A percentile compares a stretch with the other conserved stretches of the same genome.
These are phyloP conservation scores for Penicillium olsonii DNA, from an alignment of 2,329 filamentous ascomycete genomes.

Conservation along the genomic window DNA sequence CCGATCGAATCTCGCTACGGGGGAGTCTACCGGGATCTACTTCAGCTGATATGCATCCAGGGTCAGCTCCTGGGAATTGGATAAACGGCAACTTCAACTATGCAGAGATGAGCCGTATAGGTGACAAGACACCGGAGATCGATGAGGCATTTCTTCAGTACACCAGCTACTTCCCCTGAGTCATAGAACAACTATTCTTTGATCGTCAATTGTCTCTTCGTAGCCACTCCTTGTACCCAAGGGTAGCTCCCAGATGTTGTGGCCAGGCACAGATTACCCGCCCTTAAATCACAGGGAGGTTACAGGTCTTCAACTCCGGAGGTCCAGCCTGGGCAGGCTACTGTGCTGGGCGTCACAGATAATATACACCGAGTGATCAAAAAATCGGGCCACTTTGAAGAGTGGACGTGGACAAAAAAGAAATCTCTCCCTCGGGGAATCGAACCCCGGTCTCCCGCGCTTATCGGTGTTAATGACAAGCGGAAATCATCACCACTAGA, in stretches of 20 bases:
- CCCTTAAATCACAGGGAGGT: too few relatives aligned
- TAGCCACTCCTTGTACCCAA: too few relatives aligned
- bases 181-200: background rate
- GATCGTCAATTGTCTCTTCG: background rate
- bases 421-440: conserved; percentile 35
- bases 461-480: conserved; percentile 30
- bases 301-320: too few relatives aligned
- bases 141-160: conserved; percentile 20
- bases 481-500: conserved; percentile 35
- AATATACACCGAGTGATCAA: too few relatives aligned
- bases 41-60: background rate
- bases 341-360: too few relatives aligned
- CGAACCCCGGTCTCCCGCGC: conserved; percentile 39
- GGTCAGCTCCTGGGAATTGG: background rate
- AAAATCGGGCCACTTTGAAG: too few relatives aligned
- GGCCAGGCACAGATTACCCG: too few relatives aligned
- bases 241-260: too few relatives aligned
- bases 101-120: conserved; percentile 25
- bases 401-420: conserved; percentile 7
- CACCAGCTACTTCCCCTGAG: conserved; percentile 10
- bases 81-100: conserved; percentile 18
- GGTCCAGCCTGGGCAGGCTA: too few relatives aligned
- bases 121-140: conserved; percentile 22
- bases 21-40: background rate
- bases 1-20: background rate